Conservation (phyloP, 768 basidiomycete species). For the Coprinopsis strossmayeri region DNA sequence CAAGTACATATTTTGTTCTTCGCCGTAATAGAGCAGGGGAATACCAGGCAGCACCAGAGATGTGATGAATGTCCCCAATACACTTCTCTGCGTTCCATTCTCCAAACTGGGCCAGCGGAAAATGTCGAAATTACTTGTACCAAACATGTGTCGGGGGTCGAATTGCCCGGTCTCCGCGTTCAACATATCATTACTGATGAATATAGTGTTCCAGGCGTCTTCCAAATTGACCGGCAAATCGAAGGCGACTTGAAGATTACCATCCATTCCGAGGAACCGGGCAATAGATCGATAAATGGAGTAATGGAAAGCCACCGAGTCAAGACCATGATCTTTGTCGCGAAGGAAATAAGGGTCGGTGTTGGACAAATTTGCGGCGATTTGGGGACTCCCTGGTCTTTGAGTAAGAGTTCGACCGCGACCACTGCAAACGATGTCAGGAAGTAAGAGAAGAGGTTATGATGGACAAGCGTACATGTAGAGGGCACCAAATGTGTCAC, state of each 20-base stretch:
- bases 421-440: conserved; percentile 42
- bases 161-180: conserved; percentile 58
- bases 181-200: conserved; percentile 80
- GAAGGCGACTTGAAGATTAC: conserved; percentile 86
- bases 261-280: conserved; percentile 94
- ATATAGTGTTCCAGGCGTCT: conserved; percentile 89
- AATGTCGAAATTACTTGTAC: conserved; percentile 91
- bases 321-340: conserved; percentile 53
- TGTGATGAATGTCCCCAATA: conserved; percentile 72
- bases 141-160: conserved; percentile 87
- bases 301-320: conserved; percentile 87
- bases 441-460: conserved; percentile 1
- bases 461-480: conserved; percentile 55
- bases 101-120: conserved; percentile 90
- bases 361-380: conserved; percentile 61
- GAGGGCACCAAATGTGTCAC: conserved; percentile 81
- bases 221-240: conserved; percentile 80
- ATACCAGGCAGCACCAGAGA: conserved; percentile 84
- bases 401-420: conserved; percentile 81
- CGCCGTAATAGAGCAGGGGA: conserved; percentile 83
- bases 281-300: conserved; percentile 83
- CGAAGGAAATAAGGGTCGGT: conserved; percentile 73
- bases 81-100: conserved; percentile 75
- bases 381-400: conserved; percentile 58
- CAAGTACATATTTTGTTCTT: conserved; percentile 87